These are phyloP conservation scores for Penicilliopsis zonata DNA, from an alignment of 495 filamentous ascomycete species.

Conservation along the genomic window DNA sequence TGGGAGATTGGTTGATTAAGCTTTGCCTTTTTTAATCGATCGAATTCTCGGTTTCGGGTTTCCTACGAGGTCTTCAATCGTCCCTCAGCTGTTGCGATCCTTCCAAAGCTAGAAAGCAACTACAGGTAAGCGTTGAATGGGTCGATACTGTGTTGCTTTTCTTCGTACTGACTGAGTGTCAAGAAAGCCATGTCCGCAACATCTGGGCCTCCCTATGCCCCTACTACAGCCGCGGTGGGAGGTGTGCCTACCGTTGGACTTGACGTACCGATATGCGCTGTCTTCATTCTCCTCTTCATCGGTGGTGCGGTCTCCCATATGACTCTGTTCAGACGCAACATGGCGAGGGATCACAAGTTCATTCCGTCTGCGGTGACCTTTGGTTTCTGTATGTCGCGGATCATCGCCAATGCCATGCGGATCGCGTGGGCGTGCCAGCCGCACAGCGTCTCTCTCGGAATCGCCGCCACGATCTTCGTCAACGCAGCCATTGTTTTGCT, in stretches of 20 bases:
- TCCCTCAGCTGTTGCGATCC: no score
- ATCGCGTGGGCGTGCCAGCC: constrained; percentile 35
- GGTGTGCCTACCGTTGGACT: constrained; percentile 38
- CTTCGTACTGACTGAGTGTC: no score
- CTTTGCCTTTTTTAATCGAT: no score
- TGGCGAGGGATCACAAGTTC: constrained; percentile 50
- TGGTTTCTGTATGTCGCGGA: constrained; percentile 68
- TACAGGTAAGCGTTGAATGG: no score
- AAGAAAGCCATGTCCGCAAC: background rate
- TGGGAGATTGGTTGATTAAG: no score
- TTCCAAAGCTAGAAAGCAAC: no score
- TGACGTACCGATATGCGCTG: constrained; percentile 53
- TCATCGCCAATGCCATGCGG: constrained; percentile 51
- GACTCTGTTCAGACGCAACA: constrained; percentile 51
- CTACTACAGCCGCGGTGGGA: constrained; percentile 41
- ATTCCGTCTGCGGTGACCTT: constrained; percentile 55
- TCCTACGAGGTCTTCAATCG: no score
- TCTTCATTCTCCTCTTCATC: constrained; percentile 57
- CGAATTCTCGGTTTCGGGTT: no score
- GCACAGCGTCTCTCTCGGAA: constrained; percentile 40
- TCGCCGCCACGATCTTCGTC: constrained; percentile 65
- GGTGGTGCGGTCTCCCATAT: constrained; percentile 48
- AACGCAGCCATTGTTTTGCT: constrained; percentile 64
- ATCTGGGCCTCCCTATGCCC: constrained; percentile 21
- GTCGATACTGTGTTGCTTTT: no score